Evolutionary conservation across 805 yeast species (phyloP).

Genomic region (Schizosaccharomyces pombe): DNA sequence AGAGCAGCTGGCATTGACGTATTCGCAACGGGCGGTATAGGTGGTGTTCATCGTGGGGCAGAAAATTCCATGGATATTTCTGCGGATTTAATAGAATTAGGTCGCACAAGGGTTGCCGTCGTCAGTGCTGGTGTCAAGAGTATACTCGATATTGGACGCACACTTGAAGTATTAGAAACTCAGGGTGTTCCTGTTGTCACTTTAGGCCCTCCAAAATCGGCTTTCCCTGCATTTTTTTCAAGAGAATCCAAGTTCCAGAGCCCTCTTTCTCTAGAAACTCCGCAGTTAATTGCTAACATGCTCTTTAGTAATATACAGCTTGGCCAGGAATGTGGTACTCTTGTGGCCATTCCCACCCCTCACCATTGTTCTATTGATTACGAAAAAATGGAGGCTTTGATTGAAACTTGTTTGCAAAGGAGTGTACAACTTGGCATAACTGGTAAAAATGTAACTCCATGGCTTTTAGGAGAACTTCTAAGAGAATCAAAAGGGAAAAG

Average conservation of each 20-base stretch:
- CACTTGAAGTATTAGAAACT: conserved; percentile 71
- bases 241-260: conserved; percentile 51
- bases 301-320: conserved; percentile 25
- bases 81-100: conserved; percentile 53
- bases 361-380: conserved; percentile 32
- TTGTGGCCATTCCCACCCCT: conserved; percentile 73
- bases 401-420: conserved; percentile 31
- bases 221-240: conserved; percentile 64
- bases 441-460: conserved; percentile 69
- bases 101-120: conserved; percentile 66
- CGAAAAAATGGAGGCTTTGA: conserved; percentile 28
- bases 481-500: conserved; percentile 45
- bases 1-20: conserved; percentile 53
- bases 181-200: conserved; percentile 78
- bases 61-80: conserved; percentile 18
- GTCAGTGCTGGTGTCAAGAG: conserved; percentile 84
- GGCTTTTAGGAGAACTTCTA: conserved; percentile 40
- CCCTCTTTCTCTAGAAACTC: conserved; percentile 36
- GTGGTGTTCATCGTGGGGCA: conserved; percentile 73
- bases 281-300: conserved; percentile 37
- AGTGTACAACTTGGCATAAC: conserved; percentile 29
- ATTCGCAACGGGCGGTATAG: conserved; percentile 83
- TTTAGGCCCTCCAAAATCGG: conserved; percentile 25
- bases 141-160: conserved; percentile 53
- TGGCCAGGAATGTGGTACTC: conserved; percentile 38